A percentile compares a stretch with the other conserved stretches of the same genome.
These are phyloP conservation scores for Penicillium capsulatum DNA, from an alignment of 2,329 filamentous ascomycete genomes.

Conservation along the genomic window DNA sequence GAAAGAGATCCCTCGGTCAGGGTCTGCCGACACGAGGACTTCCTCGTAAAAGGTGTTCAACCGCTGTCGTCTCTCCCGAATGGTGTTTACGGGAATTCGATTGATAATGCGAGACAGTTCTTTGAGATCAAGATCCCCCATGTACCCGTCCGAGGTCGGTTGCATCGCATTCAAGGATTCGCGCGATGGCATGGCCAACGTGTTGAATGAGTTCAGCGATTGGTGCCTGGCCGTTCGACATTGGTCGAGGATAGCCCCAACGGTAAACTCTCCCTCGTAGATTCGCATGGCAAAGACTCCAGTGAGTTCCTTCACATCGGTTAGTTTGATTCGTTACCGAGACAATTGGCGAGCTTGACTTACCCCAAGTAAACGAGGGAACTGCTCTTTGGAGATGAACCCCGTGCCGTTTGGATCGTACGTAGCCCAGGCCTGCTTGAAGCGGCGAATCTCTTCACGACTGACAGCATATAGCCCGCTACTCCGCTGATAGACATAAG, in stretches of 20 bases:
- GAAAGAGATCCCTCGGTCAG: conserved; percentile 84
- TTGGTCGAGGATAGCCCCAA: conserved; percentile 81
- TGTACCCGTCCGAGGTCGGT: conserved; percentile 33
- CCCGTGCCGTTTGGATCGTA: conserved; percentile 89
- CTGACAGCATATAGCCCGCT: conserved; percentile 88
- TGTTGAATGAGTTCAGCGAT: conserved; percentile 26
- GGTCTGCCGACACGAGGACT: conserved; percentile 87
- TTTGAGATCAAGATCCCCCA: conserved; percentile 64
- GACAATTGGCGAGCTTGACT: no score
- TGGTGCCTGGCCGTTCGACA: conserved; percentile 59
- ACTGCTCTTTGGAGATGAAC: conserved; percentile 83
- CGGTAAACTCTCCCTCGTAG: conserved; percentile 84
- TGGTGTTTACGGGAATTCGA: conserved; percentile 68
- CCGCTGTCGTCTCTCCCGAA: conserved; percentile 68
- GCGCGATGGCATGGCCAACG: conserved; percentile 19
- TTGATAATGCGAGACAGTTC: conserved; percentile 70
- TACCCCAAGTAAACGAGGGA: conserved; percentile 79
- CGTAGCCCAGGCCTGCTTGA: conserved; percentile 97
- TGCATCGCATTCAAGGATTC: conserved; percentile 14
- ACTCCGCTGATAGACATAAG: conserved; percentile 95
- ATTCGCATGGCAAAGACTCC: conserved; percentile 97
- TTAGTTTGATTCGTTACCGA: background rate
- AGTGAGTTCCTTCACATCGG: conserved; percentile 74
- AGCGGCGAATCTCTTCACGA: conserved; percentile 87
- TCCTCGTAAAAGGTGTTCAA: conserved; percentile 98